phyloP scores from a whole-genome alignment of 2,329 filamentous ascomycete species.

The Fusarium sp. region DNA sequence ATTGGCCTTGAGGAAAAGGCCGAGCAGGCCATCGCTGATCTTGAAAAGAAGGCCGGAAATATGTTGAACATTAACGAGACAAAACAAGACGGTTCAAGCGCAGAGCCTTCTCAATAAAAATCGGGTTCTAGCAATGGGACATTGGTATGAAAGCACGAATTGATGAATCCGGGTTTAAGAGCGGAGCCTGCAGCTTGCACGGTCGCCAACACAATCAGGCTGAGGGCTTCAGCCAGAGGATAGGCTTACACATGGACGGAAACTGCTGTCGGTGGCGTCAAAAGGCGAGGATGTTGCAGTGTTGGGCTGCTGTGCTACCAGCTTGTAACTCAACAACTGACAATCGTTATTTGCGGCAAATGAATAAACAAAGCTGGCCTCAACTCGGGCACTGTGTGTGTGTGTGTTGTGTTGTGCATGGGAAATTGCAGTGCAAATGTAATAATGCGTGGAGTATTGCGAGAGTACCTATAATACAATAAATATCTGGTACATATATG shows the following conservation, averaged over 20 bases:
- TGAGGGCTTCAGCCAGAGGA: conserved; percentile 8
- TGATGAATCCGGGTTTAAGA: conserved; percentile 43
- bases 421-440: not conserved
- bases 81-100: conserved; percentile 33
- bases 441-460: not conserved
- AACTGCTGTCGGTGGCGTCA: conserved; percentile 37
- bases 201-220: conserved; percentile 28
- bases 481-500: not conserved
- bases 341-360: conserved; percentile 14
- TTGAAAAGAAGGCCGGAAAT: conserved; percentile 40
- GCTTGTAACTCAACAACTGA: conserved; percentile 23
- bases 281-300: conserved; percentile 20
- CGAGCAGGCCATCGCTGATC: conserved; percentile 40
- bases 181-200: conserved; percentile 33
- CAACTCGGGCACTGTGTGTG: conserved; percentile 6
- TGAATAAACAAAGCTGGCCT: not conserved
- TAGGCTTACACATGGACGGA: conserved; percentile 7
- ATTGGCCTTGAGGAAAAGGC: conserved; percentile 51
- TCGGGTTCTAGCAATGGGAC: conserved; percentile 22
- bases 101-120: conserved; percentile 31
- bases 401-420: not conserved
- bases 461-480: too few relatives aligned
- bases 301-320: conserved; percentile 20
- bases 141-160: conserved; percentile 42
- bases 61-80: conserved; percentile 32